These are phyloP conservation scores for Grammothele lineata DNA, from an alignment of 768 basidiomycete genomes.

Conservation along the genomic window DNA sequence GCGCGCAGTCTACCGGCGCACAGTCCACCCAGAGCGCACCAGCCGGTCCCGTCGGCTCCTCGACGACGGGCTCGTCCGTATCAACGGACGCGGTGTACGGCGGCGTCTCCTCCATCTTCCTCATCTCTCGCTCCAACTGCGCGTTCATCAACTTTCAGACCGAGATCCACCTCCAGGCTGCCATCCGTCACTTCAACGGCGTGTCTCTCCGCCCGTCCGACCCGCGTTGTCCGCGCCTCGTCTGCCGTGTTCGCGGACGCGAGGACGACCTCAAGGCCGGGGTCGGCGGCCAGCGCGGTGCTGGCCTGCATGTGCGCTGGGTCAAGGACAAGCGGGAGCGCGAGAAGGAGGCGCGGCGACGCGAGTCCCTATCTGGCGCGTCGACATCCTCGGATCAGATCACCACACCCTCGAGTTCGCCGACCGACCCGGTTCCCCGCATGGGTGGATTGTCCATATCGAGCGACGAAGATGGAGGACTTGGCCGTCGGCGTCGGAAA, in stretches of 20 bases:
- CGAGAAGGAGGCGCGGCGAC: slow-evolving; percentile 20
- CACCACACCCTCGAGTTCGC: slow-evolving; percentile 18
- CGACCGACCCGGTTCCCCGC: slow-evolving; percentile 16
- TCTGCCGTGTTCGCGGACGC: slow-evolving; percentile 76
- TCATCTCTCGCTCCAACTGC: slow-evolving; percentile 93
- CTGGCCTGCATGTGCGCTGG: slow-evolving; percentile 81
- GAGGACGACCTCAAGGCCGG: slow-evolving; percentile 88
- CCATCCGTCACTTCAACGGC: slow-evolving; percentile 74
- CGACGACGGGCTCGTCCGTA: slow-evolving; percentile 3
- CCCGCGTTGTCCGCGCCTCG: slow-evolving; percentile 66
- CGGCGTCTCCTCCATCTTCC: slow-evolving; percentile 82
- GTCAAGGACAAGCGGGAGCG: slow-evolving; percentile 57
- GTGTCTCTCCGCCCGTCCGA: slow-evolving; percentile 65
- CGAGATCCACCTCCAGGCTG: slow-evolving; percentile 54
- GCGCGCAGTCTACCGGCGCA: slow-evolving; percentile 1
- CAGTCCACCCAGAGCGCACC: slow-evolving; percentile 12
- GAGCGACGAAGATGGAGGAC: slow-evolving; percentile 36
- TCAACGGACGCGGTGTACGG: slow-evolving; percentile 23
- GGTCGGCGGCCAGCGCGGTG: slow-evolving; percentile 87
- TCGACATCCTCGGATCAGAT: slow-evolving; percentile 17
- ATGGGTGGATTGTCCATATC: slow-evolving; percentile 30
- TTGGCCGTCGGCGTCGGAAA: slow-evolving; percentile 7
- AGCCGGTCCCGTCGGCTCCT: slow-evolving; percentile 6
- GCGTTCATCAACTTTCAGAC: slow-evolving; percentile 88
- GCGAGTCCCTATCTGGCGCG: slow-evolving; percentile 7